Base-by-base conservation (phyloP, 768 basidiomycete genomes). In the Leccinum uliginosum region DNA sequence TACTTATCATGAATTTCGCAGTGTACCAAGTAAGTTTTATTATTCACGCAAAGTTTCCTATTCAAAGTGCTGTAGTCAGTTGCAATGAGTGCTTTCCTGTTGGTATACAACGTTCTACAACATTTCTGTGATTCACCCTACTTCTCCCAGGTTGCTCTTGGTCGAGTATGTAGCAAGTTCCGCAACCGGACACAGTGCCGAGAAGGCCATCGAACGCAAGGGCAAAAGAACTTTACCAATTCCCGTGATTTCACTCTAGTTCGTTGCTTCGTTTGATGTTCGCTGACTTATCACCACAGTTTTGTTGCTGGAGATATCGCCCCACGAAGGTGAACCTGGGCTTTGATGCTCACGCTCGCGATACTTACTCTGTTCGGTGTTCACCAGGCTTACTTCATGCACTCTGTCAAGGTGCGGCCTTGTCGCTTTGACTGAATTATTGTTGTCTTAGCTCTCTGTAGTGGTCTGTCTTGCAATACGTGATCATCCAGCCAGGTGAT, bases 401-500 rank as follows among this genome's bases (percentile, higher is more conserved):
- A 92, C 66, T 85, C 90, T 11, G 72, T 92, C 68, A 91, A 91
- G 77, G 91, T 87, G 61, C 8, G 73, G 29, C n/a, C 2, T 6
- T 53, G 17, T 44, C 10, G 12, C 40, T 19, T 35, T 11, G 7
- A 10, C 6, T 51, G 23, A 43, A 43, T 23, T 15, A n/a, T 48
- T 29, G 6, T 21, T 17, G 57, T 35, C 17, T 50, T 32, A 56
- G 30, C 34, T 24, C 24, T 57, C 47, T 53, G 17, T 48, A 91
- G 83, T 95, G 92, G 90, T 77, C 82, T 45, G 93, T 96, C 6
- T 73, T 97, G 57, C 94, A 97, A 80, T 96, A 93, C 67, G 84
- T 89, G 24, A 81, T 93, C 56, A 74, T 93, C 44, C 79, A 88
- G 53, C 84, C 84, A 57, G 66, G 80, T 79, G 53, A 60, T 47